Percentiles rank a stretch among this genome's conserved stretches.
phyloP scores from a whole-genome alignment of 306 rosid genomes.

The Herpetospermum pedunculosum region DNA sequence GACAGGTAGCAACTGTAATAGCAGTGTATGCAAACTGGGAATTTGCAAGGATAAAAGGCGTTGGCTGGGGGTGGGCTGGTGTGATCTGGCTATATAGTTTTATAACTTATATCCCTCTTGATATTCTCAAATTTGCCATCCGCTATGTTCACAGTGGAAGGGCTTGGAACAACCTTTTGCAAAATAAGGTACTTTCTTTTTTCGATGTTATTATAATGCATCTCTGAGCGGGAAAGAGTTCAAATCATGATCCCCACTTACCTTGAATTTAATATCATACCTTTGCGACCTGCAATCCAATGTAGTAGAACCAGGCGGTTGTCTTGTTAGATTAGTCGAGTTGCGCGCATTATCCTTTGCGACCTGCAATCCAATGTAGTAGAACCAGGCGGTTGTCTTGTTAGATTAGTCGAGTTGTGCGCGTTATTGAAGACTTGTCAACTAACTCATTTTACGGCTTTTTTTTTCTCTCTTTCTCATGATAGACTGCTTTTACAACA shows the following conservation, averaged over 20 bases:
- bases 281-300: too few species aligned
- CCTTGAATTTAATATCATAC: too few species aligned
- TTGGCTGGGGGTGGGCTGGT: conserved; percentile 99
- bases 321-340: too few species aligned
- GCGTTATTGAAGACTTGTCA: too few species aligned
- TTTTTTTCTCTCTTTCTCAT: background rate
- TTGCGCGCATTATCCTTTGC: too few species aligned
- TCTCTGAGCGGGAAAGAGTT: too few species aligned
- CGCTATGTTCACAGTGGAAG: conserved; percentile 81
- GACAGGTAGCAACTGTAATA: conserved; percentile 75
- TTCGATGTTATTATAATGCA: too few species aligned
- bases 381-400: too few species aligned
- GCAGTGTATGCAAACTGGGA: conserved; percentile 83
- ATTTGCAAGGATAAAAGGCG: conserved; percentile 69
- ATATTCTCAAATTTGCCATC: conserved; percentile 66
- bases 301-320: too few species aligned
- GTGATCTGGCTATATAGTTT: conserved; percentile 83
- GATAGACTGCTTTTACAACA: conserved; percentile 94
- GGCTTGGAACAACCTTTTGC: conserved; percentile 94
- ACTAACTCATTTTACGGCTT: background rate
- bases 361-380: too few species aligned
- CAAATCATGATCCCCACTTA: too few species aligned
- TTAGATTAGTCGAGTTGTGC: too few species aligned
- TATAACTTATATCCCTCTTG: conserved; percentile 86
- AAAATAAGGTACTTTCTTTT: conserved; percentile 71